These are phyloP conservation scores for Theobroma cacao DNA, from an alignment of 345 rosid species.

Conservation along the genomic window DNA sequence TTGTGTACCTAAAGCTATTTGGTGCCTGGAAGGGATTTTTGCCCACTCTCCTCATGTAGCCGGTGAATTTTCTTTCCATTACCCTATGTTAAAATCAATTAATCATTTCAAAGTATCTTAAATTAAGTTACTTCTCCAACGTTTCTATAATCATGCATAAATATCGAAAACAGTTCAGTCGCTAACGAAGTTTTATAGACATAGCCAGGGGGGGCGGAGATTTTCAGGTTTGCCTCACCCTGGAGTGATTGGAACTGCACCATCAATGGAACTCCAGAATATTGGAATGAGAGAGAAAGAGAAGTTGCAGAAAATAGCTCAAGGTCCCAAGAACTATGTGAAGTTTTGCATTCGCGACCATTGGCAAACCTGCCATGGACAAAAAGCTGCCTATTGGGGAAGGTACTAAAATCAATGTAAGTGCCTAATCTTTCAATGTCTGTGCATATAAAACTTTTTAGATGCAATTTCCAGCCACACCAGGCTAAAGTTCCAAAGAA, in stretches of 20 bases:
- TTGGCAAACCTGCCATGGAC: slow-evolving; percentile 63
- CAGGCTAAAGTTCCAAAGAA: not conserved
- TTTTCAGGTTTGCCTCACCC: slow-evolving; percentile 87
- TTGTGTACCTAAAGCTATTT: slow-evolving; percentile 73
- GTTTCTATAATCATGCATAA: not conserved
- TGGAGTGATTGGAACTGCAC: slow-evolving; percentile 81
- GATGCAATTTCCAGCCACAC: not conserved
- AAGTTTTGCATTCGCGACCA: slow-evolving; percentile 77
- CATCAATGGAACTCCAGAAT: slow-evolving; percentile 61
- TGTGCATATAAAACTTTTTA: no score
- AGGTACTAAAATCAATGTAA: slow-evolving; percentile 24
- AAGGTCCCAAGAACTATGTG: slow-evolving; percentile 46
- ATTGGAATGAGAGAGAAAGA: slow-evolving; percentile 82
- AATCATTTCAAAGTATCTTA: not conserved
- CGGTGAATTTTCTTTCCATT: slow-evolving; percentile 31
- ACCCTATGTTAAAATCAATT: no score
- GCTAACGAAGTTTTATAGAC: not conserved
- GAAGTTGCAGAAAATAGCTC: slow-evolving; percentile 55
- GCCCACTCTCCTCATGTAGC: slow-evolving; percentile 83
- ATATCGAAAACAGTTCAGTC: not conserved
- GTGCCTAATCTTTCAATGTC: not conserved
- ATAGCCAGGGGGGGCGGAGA: slow-evolving; percentile 59
- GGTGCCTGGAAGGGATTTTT: slow-evolving; percentile 81
- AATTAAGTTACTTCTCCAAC: not conserved
- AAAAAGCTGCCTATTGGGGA: slow-evolving; percentile 67